Conservation (phyloP, 177 flowering plant species). For the Vitis hybrid region DNA sequence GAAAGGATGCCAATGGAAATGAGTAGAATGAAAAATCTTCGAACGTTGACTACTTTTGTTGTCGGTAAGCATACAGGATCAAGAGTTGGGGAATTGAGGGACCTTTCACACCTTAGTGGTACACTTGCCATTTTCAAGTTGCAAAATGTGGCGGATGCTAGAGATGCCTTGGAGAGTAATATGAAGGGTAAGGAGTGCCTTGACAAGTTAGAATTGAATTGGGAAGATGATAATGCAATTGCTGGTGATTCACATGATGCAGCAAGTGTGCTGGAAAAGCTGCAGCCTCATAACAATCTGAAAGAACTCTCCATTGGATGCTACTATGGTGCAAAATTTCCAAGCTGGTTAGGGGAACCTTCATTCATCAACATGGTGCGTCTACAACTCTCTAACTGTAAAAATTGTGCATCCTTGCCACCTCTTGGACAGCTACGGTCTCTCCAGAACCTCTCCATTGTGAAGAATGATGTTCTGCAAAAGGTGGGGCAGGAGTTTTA, state of each 20-base stretch:
- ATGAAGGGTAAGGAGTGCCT: conserved; percentile 17
- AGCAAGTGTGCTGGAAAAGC: conserved; percentile 11
- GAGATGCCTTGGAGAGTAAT: conserved; percentile 23
- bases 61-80: neutral
- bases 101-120: conserved; percentile 15
- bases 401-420: too few relatives aligned
- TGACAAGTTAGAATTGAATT: conserved; percentile 10
- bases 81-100: conserved; percentile 9
- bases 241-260: neutral
- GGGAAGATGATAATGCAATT: conserved; percentile 6
- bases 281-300: conserved; percentile 13
- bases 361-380: conserved; percentile 14
- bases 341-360: conserved; percentile 18
- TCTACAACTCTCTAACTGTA: neutral
- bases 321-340: conserved; percentile 18
- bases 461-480: too few relatives aligned
- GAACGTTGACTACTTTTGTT: neutral
- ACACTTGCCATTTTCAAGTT: conserved; percentile 12
- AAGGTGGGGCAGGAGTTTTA: conserved; percentile 17
- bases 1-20: conserved; percentile 12
- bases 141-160: conserved; percentile 15
- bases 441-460: too few relatives aligned
- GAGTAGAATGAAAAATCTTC: conserved; percentile 14
- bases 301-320: conserved; percentile 1
- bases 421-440: too few relatives aligned